Conservation (phyloP, 108 stramenopile genomes). For the Cyclostephanos tholiformis region DNA sequence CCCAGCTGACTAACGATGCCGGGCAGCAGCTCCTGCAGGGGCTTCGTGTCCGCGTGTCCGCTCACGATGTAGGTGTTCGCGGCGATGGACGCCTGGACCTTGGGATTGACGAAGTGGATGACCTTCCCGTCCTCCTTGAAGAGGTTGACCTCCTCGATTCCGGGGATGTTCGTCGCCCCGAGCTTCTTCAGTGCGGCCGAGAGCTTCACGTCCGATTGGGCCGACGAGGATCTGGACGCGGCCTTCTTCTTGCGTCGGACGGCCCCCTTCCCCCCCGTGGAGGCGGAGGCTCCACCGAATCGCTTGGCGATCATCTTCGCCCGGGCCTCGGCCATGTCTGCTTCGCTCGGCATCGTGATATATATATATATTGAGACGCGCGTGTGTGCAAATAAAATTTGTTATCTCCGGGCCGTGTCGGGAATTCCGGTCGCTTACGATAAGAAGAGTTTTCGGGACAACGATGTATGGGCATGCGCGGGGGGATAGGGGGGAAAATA, state of each 20-base stretch:
- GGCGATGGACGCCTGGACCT: constrained; percentile 94
- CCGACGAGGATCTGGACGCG: constrained; percentile 75
- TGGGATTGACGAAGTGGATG: constrained; percentile 94
- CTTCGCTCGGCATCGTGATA: constrained; percentile 66
- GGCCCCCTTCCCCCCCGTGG: constrained; percentile 92
- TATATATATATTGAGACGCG: constrained; percentile 7
- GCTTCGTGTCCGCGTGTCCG: constrained; percentile 90
- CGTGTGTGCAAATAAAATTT: too few species aligned
- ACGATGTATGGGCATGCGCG: too few species aligned
- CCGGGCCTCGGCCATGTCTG: constrained; percentile 82
- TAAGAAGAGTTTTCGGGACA: too few species aligned
- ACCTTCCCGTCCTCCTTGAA: constrained; percentile 98
- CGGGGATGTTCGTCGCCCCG: constrained; percentile 96
- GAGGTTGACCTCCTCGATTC: constrained; percentile 98
- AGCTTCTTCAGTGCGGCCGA: constrained; percentile 93
- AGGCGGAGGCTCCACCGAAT: constrained; percentile 81
- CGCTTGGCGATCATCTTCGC: constrained; percentile 92
- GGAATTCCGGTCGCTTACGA: too few species aligned
- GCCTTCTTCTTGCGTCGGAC: constrained; percentile 95
- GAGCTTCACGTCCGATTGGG: constrained; percentile 95
- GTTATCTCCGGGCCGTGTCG: too few species aligned
- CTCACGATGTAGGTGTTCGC: constrained; percentile 98
- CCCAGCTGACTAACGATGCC: constrained; percentile 96
- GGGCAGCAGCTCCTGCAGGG: constrained; percentile 94
- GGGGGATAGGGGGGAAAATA: too few species aligned